Conservation (phyloP, 306 rosid genomes). For the Lupinus albus region DNA sequence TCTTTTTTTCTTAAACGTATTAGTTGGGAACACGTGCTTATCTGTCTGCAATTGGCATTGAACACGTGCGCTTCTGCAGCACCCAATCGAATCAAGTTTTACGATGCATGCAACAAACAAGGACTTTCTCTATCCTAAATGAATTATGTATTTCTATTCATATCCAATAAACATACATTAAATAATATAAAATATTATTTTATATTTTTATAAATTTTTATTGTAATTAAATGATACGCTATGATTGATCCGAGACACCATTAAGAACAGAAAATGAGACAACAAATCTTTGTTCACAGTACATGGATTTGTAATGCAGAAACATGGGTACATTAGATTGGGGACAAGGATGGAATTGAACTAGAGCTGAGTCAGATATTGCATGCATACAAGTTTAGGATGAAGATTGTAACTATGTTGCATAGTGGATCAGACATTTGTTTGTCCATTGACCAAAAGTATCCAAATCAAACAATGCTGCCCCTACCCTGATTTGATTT, state of each 20-base stretch:
- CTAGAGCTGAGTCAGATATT: conserved; percentile 17
- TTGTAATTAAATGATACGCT: too few species aligned
- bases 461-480: neutral
- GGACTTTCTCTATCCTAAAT: too few species aligned
- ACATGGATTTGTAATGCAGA: conserved; percentile 22
- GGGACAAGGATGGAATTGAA: conserved; percentile 26
- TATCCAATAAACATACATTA: too few species aligned
- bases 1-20: too few species aligned
- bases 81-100: conserved; percentile 13
- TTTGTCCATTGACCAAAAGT: neutral
- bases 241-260: too few species aligned
- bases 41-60: conserved; percentile 32
- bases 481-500: too few species aligned
- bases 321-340: conserved; percentile 26
- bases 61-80: conserved; percentile 48
- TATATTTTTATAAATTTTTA: too few species aligned
- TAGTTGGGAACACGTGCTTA: neutral
- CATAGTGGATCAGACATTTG: neutral
- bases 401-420: neutral
- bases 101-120: conserved; percentile 37
- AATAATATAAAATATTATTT: too few species aligned
- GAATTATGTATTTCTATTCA: too few species aligned
- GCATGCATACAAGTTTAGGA: conserved; percentile 5
- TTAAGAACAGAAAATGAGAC: too few species aligned
- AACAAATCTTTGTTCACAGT: too few species aligned